Evolutionary conservation across 2,329 filamentous ascomycete genomes (phyloP), one percentile per base, ranked within the genome.

Genomic region (Colletotrichum eleusines): DNA sequence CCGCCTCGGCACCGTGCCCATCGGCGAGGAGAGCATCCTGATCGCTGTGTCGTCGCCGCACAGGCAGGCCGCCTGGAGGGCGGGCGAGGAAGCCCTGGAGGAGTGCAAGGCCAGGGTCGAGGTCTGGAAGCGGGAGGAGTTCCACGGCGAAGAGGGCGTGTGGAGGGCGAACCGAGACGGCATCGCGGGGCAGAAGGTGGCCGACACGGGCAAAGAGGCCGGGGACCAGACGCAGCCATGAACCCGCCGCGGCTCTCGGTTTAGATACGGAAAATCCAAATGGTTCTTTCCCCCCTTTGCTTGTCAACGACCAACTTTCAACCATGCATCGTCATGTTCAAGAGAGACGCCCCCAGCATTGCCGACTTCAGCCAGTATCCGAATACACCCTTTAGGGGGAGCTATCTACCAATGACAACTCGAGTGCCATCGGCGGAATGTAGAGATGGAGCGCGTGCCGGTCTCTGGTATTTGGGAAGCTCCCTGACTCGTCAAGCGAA

Each of bases 101-200:
- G 84, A 89, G 78, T 94, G 93, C 77, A 99, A 98, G 84, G 89
- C 88, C 66, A 90, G 87, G 74, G 94, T 94, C n/a, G 96, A 99
- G 84, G 91, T 99, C 51, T 98, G 95, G 95, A 98, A 98, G 83
- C 85, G 90, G 74, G 95, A 98, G 83, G 92, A 94, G 79, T 98
- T 98, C 84, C 89, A 88, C 55, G 91, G 88, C 1, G 91, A 90
- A 28, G 91, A 92, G 73, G 93, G 91, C 8, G 87, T 96, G 54
- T 98, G 95, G 95, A 91, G 94, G 81, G 94, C 93, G 72, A 98
- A 98, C 82, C 83, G 91, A 74, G 94, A 97, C 81, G 92, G 92
- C 12, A 84, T 85, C 71, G 81, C 83, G 58, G 91, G 90, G 8
- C 83, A 85, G 54, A 84, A 80, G n/a, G 44, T 57, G 33, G 7